These are phyloP conservation scores for Ascochyta clinopodiicola DNA, from an alignment of 2,329 filamentous ascomycete genomes.

Conservation along the genomic window DNA sequence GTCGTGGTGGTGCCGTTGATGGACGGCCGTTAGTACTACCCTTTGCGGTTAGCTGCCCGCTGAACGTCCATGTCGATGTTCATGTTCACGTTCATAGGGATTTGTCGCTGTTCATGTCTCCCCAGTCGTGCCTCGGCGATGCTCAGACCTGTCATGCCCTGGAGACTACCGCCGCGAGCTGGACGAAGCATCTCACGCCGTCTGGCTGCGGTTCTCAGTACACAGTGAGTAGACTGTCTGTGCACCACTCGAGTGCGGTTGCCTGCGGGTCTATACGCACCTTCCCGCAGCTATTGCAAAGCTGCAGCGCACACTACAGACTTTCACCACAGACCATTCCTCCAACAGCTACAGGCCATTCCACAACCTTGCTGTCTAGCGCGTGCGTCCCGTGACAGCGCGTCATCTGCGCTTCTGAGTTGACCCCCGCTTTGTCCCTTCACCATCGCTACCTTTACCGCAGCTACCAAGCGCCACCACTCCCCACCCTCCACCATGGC, in stretches of 20 bases:
- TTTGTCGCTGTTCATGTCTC: not conserved
- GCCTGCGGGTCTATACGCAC: not conserved
- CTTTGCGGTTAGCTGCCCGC: not conserved
- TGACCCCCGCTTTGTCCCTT: constrained; percentile 7
- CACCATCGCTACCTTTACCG: not conserved
- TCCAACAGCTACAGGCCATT: not conserved
- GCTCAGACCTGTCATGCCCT: not conserved
- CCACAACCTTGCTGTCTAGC: not conserved
- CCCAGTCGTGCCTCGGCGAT: not conserved
- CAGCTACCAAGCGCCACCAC: not conserved
- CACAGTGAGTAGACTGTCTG: not conserved
- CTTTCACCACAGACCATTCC: not conserved
- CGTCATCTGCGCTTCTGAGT: constrained; percentile 9
- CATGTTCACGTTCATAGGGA: not conserved
- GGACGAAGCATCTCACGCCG: not conserved
- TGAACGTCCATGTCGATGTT: not conserved
- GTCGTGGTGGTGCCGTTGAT: not conserved
- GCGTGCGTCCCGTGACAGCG: constrained; percentile 13
- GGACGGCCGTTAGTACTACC: not conserved
- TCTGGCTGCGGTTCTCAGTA: not conserved
- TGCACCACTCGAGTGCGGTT: constrained; percentile 6
- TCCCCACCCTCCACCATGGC: constrained; percentile 18
- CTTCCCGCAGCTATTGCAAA: too few species aligned
- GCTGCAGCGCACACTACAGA: not conserved
- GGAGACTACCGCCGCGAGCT: not conserved